phyloP scores from a whole-genome alignment of 2,329 filamentous ascomycete genomes.

The Ophidiomyces ophidiicola region DNA sequence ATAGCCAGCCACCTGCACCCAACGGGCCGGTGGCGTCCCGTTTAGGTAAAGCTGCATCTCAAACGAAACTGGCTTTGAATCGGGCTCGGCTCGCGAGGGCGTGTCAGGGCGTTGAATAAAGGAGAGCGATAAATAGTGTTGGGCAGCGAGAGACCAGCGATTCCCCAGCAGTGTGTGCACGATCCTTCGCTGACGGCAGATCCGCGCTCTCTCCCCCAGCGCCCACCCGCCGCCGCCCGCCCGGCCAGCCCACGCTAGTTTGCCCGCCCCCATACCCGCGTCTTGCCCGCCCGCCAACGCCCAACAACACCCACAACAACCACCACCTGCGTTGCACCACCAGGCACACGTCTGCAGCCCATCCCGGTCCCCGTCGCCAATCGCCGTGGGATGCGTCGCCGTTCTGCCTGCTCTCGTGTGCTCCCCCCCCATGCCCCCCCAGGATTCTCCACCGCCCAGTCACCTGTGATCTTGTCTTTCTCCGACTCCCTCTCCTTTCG shows the following conservation, averaged over 20 bases:
- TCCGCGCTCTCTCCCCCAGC: too few species aligned
- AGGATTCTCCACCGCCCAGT: slow-evolving; percentile 9
- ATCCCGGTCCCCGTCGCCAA: slow-evolving; percentile 4
- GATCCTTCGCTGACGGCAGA: too few species aligned
- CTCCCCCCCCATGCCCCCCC: slow-evolving; percentile 7
- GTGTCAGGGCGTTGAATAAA: too few species aligned
- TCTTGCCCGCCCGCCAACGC: background rate
- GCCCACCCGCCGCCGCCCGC: background rate
- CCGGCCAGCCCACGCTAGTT: background rate
- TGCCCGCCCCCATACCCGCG: slow-evolving; percentile 7
- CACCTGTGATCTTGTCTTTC: slow-evolving; percentile 8
- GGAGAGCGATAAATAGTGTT: too few species aligned
- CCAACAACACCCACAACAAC: background rate
- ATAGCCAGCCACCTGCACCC: too few species aligned
- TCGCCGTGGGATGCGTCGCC: slow-evolving; percentile 5
- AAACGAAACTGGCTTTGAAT: slow-evolving; percentile 6
- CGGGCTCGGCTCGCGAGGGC: slow-evolving; percentile 10
- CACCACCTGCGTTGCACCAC: too few species aligned
- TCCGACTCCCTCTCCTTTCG: slow-evolving; percentile 7
- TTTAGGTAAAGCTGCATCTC: slow-evolving; percentile 6
- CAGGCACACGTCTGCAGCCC: too few species aligned
- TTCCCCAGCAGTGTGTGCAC: too few species aligned
- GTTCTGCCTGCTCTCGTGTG: slow-evolving; percentile 6
- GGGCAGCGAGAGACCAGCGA: too few species aligned
- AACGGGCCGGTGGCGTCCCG: too few species aligned